These are phyloP conservation scores for Fraxinus ornus DNA, from an alignment of 305 asterid species.

Conservation along the genomic window DNA sequence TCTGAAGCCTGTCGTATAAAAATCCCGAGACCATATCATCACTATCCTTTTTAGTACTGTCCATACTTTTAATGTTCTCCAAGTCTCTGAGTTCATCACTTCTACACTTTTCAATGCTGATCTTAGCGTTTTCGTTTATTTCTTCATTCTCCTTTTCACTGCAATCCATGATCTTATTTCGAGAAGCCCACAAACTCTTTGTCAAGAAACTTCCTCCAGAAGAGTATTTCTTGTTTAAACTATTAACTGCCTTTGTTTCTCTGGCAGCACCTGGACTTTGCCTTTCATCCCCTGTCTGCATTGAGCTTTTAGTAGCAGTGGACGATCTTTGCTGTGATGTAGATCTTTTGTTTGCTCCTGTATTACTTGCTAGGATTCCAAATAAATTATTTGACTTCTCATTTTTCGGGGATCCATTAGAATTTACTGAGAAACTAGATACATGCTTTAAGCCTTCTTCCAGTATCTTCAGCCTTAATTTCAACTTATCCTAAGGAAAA, in stretches of 20 bases:
- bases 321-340: slow-evolving; percentile 67
- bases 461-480: slow-evolving; percentile 75
- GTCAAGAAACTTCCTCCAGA: slow-evolving; percentile 39
- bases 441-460: slow-evolving; percentile 63
- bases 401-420: slow-evolving; percentile 45
- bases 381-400: slow-evolving; percentile 52
- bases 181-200: slow-evolving; percentile 64
- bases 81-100: slow-evolving; percentile 26
- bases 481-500: slow-evolving; percentile 69
- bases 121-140: slow-evolving; percentile 32
- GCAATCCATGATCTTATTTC: slow-evolving; percentile 42
- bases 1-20: slow-evolving; percentile 83
- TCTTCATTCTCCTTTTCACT: slow-evolving; percentile 66
- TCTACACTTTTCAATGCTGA: slow-evolving; percentile 19
- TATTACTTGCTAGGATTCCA: slow-evolving; percentile 62
- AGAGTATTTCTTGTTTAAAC: slow-evolving; percentile 30
- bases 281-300: slow-evolving; percentile 28
- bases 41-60: slow-evolving; percentile 33
- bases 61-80: slow-evolving; percentile 28
- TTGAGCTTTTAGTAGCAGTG: slow-evolving; percentile 30
- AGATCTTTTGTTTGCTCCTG: slow-evolving; percentile 52
- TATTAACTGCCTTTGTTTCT: slow-evolving; percentile 23
- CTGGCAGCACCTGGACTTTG: slow-evolving; percentile 4
- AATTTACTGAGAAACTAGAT: slow-evolving; percentile 29
- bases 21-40: slow-evolving; percentile 80